Evolutionary conservation across 495 filamentous ascomycete genomes (phyloP), one percentile per base, ranked within the genome.

Genomic region (Podospora pseudocomata): DNA sequence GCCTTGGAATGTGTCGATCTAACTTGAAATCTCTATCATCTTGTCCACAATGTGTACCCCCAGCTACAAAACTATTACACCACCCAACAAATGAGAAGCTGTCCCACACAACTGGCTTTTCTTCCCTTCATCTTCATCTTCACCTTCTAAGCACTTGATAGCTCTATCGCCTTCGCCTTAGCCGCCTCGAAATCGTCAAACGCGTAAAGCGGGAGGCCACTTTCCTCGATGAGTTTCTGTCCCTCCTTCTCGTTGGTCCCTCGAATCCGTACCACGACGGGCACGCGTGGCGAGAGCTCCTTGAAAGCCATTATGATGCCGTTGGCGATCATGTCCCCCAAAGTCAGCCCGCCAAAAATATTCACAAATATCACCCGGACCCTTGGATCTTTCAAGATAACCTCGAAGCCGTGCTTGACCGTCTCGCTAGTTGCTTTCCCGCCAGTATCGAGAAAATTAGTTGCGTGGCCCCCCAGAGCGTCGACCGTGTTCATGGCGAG

Each of bases 401-500:
- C 80, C 61, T 86, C 82, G 70, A 97, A 94, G 23, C 87, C 89
- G 60, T 87, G 82, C 78, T 91, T 89, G 54, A 97, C 90, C 0
- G 92, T 96, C 72, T 90, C 88, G n/a, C 85, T 86, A 2, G 93
- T 96, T 1, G 93, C 93, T 76, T 96, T 96, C 63, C 92, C 93
- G 32, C 93, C 93, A 0, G 92, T 96, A 75, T 96, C 93, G 30
- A 96, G 83, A 80, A 97, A 96, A 68, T 96, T 96, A 32, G 92
- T 85, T 30, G 86, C 87, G 57, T 83, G 79, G 60, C 88, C 89
- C 3, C 84, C 82, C 6, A 96, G 86, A 2, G 90, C 90, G 73
- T 96, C 93, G 67, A 92, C 87, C 0, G 93, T 96, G 78, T 96
- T 96, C 92, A 97, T 96, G 11, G 92, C 92, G 23, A 96, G 87